Base-by-base conservation (phyloP, 163 green algal species). In the Volvox carteri region DNA sequence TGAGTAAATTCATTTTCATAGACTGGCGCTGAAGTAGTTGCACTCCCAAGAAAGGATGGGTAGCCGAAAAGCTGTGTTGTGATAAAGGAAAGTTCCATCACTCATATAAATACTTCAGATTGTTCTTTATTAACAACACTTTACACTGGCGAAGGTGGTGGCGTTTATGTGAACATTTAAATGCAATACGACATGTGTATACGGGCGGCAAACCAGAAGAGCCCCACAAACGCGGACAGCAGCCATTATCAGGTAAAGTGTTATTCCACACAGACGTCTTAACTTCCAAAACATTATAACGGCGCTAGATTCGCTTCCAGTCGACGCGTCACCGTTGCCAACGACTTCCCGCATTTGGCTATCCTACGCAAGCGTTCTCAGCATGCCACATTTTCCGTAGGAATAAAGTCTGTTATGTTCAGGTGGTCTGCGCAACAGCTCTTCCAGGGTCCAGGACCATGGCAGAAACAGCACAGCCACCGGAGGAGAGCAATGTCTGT, bases 401-500 rank as follows among this genome's bases (percentile, higher is more conserved):
- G 68, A 33, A 6, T 77, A 77, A 18, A 77, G 54, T 23, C 54
- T 65, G 28, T 72, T 72, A 39, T 14, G n/a, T 72, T 72, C 37
- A 72, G 28, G 60, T 30, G 58, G 9, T 72, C 60, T 33, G 33
- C 25, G 30, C 35, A 76, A 7, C 30, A 76, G 67, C 3, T 35
- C 28, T 72, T 8, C 23, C 25, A 23, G 33, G 35, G 8, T 12
- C 67, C 23, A 78, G 67, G 12, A 21, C 33, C 67, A 80, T 80
- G 73, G 44, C 73, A 65, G 73, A 80, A 60, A 44, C 25, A 28
- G 7, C 25, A 28, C 75, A 84, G 48, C 30, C 50, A 5, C 4
- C 46, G 19, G 75, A 84, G 30, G 75, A 84, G 30, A 84, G 75
- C 48, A 84, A 84, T 67, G 94, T 96, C 30, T 91, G 91, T 50